Evolutionary conservation across 2,329 filamentous ascomycete genomes (phyloP).

Genomic region (Aspergillus fischeri): DNA sequence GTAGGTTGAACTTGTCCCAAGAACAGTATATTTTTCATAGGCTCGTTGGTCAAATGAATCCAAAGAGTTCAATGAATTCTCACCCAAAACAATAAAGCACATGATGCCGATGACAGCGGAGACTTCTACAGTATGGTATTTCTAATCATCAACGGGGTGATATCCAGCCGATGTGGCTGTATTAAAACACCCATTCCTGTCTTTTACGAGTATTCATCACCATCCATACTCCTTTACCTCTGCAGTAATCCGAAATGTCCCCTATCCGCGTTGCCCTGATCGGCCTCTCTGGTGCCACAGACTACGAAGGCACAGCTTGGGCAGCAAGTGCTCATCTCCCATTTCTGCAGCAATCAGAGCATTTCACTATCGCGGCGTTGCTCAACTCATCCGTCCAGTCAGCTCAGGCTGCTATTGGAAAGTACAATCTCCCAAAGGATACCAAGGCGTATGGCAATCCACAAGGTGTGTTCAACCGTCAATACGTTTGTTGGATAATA

Average conservation of each 20-base stretch:
- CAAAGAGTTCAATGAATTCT: too few species aligned
- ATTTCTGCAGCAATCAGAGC: slow-evolving; percentile 1
- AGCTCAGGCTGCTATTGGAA: slow-evolving; percentile 12
- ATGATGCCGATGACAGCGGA: too few species aligned
- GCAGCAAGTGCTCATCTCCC: slow-evolving; percentile 8
- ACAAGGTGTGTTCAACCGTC: slow-evolving; percentile 16
- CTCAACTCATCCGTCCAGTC: slow-evolving; percentile 8
- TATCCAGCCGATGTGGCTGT: background rate
- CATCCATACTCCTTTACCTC: background rate
- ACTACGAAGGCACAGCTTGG: slow-evolving; percentile 9
- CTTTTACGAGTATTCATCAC: background rate
- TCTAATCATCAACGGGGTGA: background rate
- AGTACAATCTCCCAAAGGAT: slow-evolving; percentile 39
- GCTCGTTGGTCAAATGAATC: too few species aligned
- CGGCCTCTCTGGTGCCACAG: slow-evolving; percentile 4
- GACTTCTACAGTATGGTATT: background rate
- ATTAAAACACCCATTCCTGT: too few species aligned
- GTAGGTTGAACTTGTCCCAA: too few species aligned
- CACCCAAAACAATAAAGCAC: too few species aligned
- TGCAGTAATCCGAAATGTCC: slow-evolving; percentile 5
- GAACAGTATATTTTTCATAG: too few species aligned
- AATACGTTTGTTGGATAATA: background rate
- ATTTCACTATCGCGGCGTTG: slow-evolving; percentile 9
- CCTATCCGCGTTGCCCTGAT: slow-evolving; percentile 9
- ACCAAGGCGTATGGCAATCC: slow-evolving; percentile 52